Base-by-base conservation (phyloP, 2,329 filamentous ascomycete genomes). In the Stylonectria norvegica region DNA sequence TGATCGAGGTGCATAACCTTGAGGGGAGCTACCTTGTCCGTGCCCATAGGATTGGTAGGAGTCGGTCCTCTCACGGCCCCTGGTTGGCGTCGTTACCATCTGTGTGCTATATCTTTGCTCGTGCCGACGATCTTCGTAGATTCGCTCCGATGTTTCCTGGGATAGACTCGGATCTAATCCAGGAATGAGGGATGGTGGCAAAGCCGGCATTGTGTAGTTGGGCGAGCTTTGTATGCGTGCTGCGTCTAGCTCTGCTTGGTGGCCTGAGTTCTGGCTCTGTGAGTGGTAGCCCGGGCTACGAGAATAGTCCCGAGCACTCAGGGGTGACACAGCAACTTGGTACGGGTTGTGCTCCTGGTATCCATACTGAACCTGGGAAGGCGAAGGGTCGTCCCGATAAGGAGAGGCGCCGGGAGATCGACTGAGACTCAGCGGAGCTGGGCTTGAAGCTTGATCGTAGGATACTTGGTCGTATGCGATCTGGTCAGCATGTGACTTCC, bases 171-270 rank as follows among this genome's bases (percentile, higher is more conserved):
- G 75, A 45, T 83, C 79, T 18, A 80, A 67, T 4, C 79, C 79
- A n/a, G 79, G 75, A 6, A 83, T 72, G 16, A 84, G 64, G 4
- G 78, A 77, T 2, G 76, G 59, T 4, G 80, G 80, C 2, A 81
- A 65, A 4, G 68, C 57, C 1, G 74, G 71, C 15, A 73, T 48
- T 4, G 58, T 63, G 53, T 76, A 73, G 28, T 58, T 59, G 17
- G 57, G 52, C 11, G 64, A 52, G 22, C 45, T 56, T 5, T 64
- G 61, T 20, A 54, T 49, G 28, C 60, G 56, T 4, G 46, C 55
- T 20, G 63, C 60, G 5, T 70, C 66, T 23, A 64, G 41, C 17
- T 73, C 71, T 37, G 50, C 57, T 4, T 58, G 58, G 20, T 62
- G 58, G 11, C 57, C 50, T 5, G 58, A 44, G 19, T 64, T 63